Conservation (phyloP, 768 basidiomycete genomes). For the Tubosaeta sp. region DNA sequence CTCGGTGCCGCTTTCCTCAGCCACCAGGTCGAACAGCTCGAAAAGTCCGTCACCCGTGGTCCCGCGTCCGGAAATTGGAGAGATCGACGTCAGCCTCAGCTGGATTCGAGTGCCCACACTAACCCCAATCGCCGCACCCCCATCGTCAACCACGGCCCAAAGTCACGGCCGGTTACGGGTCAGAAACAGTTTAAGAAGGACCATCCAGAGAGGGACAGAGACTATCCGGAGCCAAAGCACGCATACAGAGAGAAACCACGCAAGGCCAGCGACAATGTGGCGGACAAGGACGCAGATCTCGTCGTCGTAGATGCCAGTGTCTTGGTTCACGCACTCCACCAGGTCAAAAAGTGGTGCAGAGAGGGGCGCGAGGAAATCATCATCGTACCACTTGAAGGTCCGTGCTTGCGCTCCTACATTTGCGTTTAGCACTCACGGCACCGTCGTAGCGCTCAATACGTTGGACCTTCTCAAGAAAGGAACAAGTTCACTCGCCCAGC, state of each 20-base stretch:
- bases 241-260: slow-evolving; percentile 20
- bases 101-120: slow-evolving; percentile 4
- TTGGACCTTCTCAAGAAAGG: slow-evolving; percentile 93
- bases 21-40: slow-evolving; percentile 86
- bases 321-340: slow-evolving; percentile 69
- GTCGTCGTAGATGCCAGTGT: slow-evolving; percentile 81
- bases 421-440: slow-evolving; percentile 6
- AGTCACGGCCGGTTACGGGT: slow-evolving; percentile 20
- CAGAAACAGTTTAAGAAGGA: slow-evolving; percentile 25
- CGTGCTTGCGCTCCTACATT: slow-evolving; percentile 16
- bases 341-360: slow-evolving; percentile 79
- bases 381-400: slow-evolving; percentile 87
- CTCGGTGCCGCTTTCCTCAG: slow-evolving; percentile 84
- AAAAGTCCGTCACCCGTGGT: slow-evolving; percentile 61
- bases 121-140: slow-evolving; percentile 17
- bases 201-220: slow-evolving; percentile 15
- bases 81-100: slow-evolving; percentile 38
- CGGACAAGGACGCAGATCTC: slow-evolving; percentile 64
- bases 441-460: slow-evolving; percentile 71
- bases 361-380: slow-evolving; percentile 74
- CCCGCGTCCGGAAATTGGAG: slow-evolving; percentile 60
- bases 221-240: slow-evolving; percentile 17
- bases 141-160: slow-evolving; percentile 12
- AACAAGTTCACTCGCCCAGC: slow-evolving; percentile 67
- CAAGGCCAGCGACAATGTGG: slow-evolving; percentile 25